Conservation (phyloP, 495 filamentous ascomycete genomes). For the Podospora appendiculata region DNA sequence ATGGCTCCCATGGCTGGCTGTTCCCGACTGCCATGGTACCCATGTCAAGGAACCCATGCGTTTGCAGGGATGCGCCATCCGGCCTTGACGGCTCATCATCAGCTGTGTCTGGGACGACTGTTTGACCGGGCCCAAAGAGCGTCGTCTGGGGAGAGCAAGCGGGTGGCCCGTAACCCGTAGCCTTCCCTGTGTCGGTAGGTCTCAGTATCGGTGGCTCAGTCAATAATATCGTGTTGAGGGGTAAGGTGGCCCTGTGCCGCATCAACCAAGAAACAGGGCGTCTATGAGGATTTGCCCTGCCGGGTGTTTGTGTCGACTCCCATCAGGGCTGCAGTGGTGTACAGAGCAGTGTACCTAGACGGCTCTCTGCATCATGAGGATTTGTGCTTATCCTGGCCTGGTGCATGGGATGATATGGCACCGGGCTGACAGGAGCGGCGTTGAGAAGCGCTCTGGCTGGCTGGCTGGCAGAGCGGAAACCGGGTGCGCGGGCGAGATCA, state of each 20-base stretch:
- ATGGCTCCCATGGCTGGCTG: conserved; percentile 2
- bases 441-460: neutral
- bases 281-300: neutral
- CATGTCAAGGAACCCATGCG: conserved; percentile 15
- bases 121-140: neutral
- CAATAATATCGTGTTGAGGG: too few relatives aligned
- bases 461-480: neutral
- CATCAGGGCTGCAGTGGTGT: too few relatives aligned
- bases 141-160: neutral
- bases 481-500: neutral
- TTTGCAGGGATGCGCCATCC: conserved; percentile 7
- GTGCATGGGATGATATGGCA: neutral
- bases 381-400: neutral
- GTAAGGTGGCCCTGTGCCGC: too few relatives aligned
- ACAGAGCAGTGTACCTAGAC: neutral
- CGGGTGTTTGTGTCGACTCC: neutral
- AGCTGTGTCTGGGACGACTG: conserved; percentile 15
- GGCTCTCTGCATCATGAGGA: neutral
- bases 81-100: conserved; percentile 11
- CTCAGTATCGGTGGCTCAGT: too few relatives aligned
- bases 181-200: too few relatives aligned
- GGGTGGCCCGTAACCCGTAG: too few relatives aligned
- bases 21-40: conserved; percentile 8
- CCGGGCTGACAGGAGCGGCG: neutral
- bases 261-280: neutral